Evolutionary conservation across 306 rosid species (phyloP), one percentile per base, ranked within the genome.

Genomic region (Bauhinia variegata): DNA sequence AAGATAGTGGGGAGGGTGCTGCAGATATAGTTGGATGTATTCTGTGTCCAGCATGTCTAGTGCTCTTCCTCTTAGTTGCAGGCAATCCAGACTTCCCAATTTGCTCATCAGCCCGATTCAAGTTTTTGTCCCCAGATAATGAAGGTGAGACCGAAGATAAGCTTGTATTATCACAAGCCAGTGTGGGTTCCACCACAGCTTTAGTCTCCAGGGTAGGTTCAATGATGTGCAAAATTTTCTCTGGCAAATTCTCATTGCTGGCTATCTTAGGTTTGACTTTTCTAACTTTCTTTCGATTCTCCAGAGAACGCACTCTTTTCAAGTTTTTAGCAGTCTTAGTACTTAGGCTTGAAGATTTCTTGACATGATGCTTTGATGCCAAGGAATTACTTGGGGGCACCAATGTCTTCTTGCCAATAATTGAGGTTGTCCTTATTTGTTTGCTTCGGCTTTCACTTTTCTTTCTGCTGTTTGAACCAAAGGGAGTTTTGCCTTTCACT

Each of bases 11-110:
- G 58, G 64, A 60, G 39, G 16, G 33, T 65, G 68, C 9, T 14
- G 19, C 32, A 58, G 69, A 56, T 47, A 3, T 64, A 15, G 46
- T 67, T 60, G 55, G 39, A 69, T 11, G 32, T 16, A 51, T 48
- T 71, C 82, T 79, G 54, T 54, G 36, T 61, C 63, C 53, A 33
- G 56, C 51, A 34, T 34, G 79, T 50, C 72, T 78, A 72, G 60
- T 64, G 49, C 39, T 75, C 71, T 80, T 83, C 78, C 39, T 71
- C 32, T 82, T 77, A 73, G 84, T 72, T 18, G 73, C n/a, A 72
- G 72, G 75, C 5, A 47, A 54, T 7, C 36, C 60, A 42, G 78
- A 44, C 47, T 59, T 72, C 19, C 50, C 33, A 23, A 48, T 75
- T 70, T 73, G 61, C 61, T 73, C 70, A 49, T 54, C 46, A 16